Evolutionary conservation across 257 asterid species (phyloP).

Genomic region (Nicotiana undulata): DNA sequence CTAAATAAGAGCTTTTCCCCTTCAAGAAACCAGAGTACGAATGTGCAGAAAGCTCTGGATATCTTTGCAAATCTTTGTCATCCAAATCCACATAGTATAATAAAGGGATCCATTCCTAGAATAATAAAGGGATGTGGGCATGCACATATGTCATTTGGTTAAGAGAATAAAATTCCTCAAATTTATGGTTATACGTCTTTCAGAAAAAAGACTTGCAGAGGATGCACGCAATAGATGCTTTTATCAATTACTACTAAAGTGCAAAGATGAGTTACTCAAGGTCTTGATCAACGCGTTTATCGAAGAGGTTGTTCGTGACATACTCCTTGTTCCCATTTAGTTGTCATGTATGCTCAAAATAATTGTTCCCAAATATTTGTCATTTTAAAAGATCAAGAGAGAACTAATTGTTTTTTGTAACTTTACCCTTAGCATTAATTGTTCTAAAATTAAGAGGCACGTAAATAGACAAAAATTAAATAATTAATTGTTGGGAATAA

Average conservation of each 20-base stretch:
- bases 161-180: neutral
- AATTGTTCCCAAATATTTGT: too few relatives aligned
- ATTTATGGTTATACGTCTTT: neutral
- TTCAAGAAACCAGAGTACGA: slow-evolving; percentile 48
- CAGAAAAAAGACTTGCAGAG: neutral
- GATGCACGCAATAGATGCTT: too few relatives aligned
- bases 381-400: too few relatives aligned
- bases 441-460: too few relatives aligned
- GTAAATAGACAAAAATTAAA: too few relatives aligned
- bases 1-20: slow-evolving; percentile 15
- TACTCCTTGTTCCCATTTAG: too few relatives aligned
- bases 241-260: neutral
- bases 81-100: slow-evolving; percentile 52
- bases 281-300: neutral
- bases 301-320: neutral
- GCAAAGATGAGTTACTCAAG: neutral
- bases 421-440: too few relatives aligned
- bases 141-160: too few relatives aligned
- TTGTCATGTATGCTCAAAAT: neutral
- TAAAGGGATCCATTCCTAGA: slow-evolving; percentile 56
- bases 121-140: neutral
- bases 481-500: too few relatives aligned
- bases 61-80: slow-evolving; percentile 33
- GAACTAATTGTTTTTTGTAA: too few relatives aligned
- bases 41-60: slow-evolving; percentile 37